Conservation (phyloP, 148 eudicot species). For the Polygonum aviculare region DNA sequence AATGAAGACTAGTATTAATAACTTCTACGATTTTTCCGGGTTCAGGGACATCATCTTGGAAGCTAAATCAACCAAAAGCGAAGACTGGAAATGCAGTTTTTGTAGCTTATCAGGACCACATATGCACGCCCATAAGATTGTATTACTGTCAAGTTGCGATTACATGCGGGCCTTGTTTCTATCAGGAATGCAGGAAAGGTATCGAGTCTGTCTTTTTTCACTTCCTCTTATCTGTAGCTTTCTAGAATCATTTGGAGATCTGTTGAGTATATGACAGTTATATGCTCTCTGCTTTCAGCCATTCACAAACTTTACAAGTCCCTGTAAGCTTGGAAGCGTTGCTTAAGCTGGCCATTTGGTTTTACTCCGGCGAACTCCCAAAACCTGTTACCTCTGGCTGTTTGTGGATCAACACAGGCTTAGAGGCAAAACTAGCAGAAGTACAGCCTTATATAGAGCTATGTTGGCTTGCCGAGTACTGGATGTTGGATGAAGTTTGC, state of each 20-base stretch:
- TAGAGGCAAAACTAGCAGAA: conserved; percentile 36
- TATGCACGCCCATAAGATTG: conserved; percentile 65
- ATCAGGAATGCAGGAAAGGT: conserved; percentile 98
- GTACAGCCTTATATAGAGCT: conserved; percentile 56
- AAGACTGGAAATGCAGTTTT: conserved; percentile 36
- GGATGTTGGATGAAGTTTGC: conserved; percentile 51
- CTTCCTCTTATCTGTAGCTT: background rate
- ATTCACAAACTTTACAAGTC: conserved; percentile 40
- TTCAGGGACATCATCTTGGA: conserved; percentile 70
- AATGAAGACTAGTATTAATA: background rate
- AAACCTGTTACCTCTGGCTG: conserved; percentile 50
- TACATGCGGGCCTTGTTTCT: conserved; percentile 58
- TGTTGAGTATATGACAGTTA: background rate
- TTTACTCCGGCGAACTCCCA: conserved; percentile 51
- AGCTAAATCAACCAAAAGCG: conserved; percentile 35
- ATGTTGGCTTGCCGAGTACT: conserved; percentile 67
- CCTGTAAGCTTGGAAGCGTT: conserved; percentile 66
- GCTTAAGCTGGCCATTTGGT: conserved; percentile 55
- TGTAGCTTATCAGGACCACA: conserved; percentile 51
- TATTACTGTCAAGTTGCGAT: conserved; percentile 54
- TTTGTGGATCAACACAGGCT: conserved; percentile 57
- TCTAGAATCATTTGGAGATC: background rate
- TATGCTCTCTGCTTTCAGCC: conserved; percentile 35
- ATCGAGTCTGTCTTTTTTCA: background rate
- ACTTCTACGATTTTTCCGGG: conserved; percentile 9